Evolutionary conservation across 345 rosid genomes (phyloP), one percentile per base, ranked within the genome.

Genomic region (Gossypium herbaceum): DNA sequence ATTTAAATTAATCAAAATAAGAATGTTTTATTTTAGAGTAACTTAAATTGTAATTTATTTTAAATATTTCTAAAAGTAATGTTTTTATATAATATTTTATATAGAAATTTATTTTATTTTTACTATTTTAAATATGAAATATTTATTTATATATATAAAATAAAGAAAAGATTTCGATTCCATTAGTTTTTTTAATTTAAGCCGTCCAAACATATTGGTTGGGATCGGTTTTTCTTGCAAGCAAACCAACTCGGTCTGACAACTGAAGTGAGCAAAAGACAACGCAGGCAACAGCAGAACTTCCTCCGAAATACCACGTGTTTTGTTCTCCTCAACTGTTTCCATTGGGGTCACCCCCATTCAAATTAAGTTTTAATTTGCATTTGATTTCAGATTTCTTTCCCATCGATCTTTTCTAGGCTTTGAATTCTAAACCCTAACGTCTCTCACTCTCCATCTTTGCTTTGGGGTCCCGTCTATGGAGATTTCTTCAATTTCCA

Each of bases 401-500:
- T 24, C 1, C 10, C 59, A 12, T 45, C 24, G n/a, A 65, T 65
- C 22, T 44, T 11, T 44, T 44, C 27, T 19, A 24, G 51, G 16
- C 34, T 59, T 24, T 59, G 16, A 25, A 59, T 5, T 9, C 17
- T 24, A 59, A 59, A 4, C 39, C 63, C 56, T 68, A 22, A 7
- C 52, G n/a, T 67, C 72, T 50, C 58, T 50, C 71, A 20, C 12
- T 11, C 20, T 58, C 56, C 44, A 2, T 65, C 13, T 55, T 20
- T 12, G 61, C 67, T 17, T 29, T 34, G 63, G 43, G 25, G 56
- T 27, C 16, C 19, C 27, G 48, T 25, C 75, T 4, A 91, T 91
- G 94, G 92, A 88, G 73, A 79, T 82, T 65, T 75, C 83, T 72
- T 84, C 83, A 11, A 57, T 83, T 24, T 76, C 85, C 39, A 67